Evolutionary conservation across 495 filamentous ascomycete genomes (phyloP).

Genomic region (Chaetomium fimeti): DNA sequence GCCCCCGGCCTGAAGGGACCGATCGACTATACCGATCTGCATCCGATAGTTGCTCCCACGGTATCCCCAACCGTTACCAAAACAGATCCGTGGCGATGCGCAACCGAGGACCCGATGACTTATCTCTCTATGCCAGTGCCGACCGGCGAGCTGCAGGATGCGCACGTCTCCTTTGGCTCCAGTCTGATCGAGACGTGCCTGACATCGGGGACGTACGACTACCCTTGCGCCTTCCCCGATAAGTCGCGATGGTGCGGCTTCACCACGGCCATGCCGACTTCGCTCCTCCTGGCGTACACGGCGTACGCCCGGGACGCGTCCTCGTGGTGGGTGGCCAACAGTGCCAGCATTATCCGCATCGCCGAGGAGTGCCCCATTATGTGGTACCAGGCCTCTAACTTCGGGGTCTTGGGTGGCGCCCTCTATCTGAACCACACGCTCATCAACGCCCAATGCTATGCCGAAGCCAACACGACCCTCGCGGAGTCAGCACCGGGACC

Average conservation of each 20-base stretch:
- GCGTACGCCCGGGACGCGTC: background rate
- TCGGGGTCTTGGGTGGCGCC: slow-evolving; percentile 7
- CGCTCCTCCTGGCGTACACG: slow-evolving; percentile 1
- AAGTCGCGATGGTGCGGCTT: slow-evolving; percentile 8
- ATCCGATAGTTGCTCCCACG: slow-evolving; percentile 9
- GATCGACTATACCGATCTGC: background rate
- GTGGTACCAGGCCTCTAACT: slow-evolving; percentile 1
- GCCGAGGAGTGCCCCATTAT: slow-evolving; percentile 4
- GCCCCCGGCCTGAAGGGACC: background rate
- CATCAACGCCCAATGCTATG: slow-evolving; percentile 8
- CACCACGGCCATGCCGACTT: slow-evolving; percentile 3
- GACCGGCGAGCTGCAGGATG: background rate
- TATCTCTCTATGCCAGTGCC: background rate
- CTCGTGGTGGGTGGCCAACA: slow-evolving; percentile 2
- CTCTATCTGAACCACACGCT: slow-evolving; percentile 9
- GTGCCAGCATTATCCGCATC: background rate
- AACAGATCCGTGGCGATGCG: background rate
- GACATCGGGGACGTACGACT: background rate
- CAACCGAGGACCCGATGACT: background rate
- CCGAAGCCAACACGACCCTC: slow-evolving; percentile 17
- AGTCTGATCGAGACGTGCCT: background rate
- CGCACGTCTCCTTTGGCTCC: background rate
- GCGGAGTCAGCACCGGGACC: too few species aligned
- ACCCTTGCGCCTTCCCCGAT: slow-evolving; percentile 4
- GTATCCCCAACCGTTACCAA: background rate